These are phyloP conservation scores for Candida vaughaniae DNA, from an alignment of 805 yeast species.

Conservation along the genomic window DNA sequence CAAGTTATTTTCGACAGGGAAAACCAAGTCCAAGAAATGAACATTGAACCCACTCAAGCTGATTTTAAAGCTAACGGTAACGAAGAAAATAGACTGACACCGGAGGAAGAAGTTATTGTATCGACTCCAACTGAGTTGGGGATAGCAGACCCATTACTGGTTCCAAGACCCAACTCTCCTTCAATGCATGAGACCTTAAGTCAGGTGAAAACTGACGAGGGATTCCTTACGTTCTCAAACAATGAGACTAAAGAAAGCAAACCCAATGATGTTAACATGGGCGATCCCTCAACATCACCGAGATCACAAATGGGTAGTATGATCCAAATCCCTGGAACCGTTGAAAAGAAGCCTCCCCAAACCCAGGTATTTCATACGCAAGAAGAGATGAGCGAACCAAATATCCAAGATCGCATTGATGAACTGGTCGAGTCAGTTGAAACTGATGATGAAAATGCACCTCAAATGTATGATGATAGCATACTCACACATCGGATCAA, in stretches of 20 bases:
- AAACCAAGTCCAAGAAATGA: no score
- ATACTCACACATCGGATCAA: constrained; percentile 23
- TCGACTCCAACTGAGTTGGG: no score
- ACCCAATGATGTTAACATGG: not conserved
- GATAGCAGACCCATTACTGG: no score
- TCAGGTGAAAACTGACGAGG: constrained; percentile 1
- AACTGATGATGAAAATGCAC: constrained; percentile 14
- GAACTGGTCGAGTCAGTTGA: constrained; percentile 10
- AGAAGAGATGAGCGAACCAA: constrained; percentile 12
- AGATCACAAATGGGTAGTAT: constrained; percentile 3
- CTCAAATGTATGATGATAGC: constrained; percentile 21
- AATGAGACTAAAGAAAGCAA: not conserved
- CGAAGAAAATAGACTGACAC: no score
- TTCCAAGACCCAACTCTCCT: no score
- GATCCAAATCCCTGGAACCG: constrained; percentile 22
- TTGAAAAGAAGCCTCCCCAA: constrained; percentile 21
- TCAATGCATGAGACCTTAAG: no score
- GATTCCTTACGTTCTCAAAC: constrained; percentile 5
- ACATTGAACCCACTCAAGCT: no score
- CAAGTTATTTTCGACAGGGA: no score
- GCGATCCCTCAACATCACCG: not conserved
- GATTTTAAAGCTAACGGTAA: no score
- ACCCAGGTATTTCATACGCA: constrained; percentile 32
- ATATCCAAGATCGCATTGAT: not conserved
- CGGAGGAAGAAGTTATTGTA: no score